These are phyloP conservation scores for Talaromyces funiculosus DNA, from an alignment of 2,329 filamentous ascomycete species.

Conservation along the genomic window DNA sequence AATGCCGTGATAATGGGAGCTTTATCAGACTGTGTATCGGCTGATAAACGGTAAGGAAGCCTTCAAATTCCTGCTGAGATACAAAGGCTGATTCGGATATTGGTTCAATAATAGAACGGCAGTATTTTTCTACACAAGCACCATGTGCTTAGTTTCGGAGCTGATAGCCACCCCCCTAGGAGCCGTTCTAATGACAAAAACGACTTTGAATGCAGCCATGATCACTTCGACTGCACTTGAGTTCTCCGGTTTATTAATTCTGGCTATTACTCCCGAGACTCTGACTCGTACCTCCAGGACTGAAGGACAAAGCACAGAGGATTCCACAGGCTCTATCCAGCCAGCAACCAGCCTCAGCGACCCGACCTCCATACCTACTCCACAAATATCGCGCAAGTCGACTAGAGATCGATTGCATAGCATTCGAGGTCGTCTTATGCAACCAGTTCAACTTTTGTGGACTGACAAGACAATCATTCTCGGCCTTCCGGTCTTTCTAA, in stretches of 20 bases:
- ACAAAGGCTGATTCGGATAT: neutral
- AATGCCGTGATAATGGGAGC: neutral
- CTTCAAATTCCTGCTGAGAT: neutral
- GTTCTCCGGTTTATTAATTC: neutral
- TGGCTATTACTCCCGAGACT: neutral
- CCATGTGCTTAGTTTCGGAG: neutral
- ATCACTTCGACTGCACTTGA: neutral
- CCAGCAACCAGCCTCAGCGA: neutral
- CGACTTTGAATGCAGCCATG: neutral
- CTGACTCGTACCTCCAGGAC: neutral
- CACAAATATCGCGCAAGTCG: neutral
- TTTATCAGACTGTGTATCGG: neutral
- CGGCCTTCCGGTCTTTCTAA: neutral
- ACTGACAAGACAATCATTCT: neutral
- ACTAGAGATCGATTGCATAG: neutral
- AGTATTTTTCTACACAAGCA: conserved; percentile 1
- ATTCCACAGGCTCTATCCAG: neutral
- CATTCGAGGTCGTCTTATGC: neutral
- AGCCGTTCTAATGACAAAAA: neutral
- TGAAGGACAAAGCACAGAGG: neutral
- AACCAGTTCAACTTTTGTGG: neutral
- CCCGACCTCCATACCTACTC: neutral
- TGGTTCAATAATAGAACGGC: neutral
- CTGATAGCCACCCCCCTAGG: neutral
- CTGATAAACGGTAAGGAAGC: neutral